A percentile compares a stretch with the other conserved stretches of the same genome.
Conservation (phyloP, 2,329 filamentous ascomycete genomes). For the Dendrostoma leiphaemia region DNA sequence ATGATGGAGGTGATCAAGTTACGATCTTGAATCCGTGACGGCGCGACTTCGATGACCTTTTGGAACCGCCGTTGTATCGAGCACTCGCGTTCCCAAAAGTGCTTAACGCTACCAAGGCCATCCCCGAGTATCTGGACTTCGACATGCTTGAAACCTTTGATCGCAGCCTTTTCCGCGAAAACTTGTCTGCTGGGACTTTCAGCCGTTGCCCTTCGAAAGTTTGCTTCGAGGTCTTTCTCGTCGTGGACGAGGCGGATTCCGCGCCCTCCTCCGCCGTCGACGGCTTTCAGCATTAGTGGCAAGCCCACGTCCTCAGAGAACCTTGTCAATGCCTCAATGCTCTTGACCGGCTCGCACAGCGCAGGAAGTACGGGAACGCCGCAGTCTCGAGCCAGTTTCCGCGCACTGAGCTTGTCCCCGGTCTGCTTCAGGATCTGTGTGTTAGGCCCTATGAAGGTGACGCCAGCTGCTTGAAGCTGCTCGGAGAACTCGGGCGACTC, state of each 20-base stretch:
- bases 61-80: constrained; percentile 60
- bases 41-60: constrained; percentile 59
- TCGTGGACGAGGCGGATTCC: constrained; percentile 54
- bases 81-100: constrained; percentile 61
- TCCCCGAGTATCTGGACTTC: constrained; percentile 62
- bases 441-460: constrained; percentile 9
- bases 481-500: constrained; percentile 8
- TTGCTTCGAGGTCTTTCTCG: constrained; percentile 40
- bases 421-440: constrained; percentile 4
- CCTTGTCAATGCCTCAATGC: background rate
- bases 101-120: constrained; percentile 46
- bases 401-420: constrained; percentile 13
- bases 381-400: constrained; percentile 2
- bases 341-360: background rate
- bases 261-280: constrained; percentile 60
- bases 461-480: constrained; percentile 1
- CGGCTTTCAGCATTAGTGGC: constrained; percentile 48
- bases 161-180: background rate
- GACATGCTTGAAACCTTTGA: constrained; percentile 49
- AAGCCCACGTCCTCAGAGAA: constrained; percentile 1
- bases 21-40: constrained; percentile 47
- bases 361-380: constrained; percentile 8
- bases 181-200: constrained; percentile 54
- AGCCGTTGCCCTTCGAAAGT: constrained; percentile 48
- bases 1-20: constrained; percentile 32